phyloP scores from a whole-genome alignment of 345 rosid species.

The Populus pruinosa region DNA sequence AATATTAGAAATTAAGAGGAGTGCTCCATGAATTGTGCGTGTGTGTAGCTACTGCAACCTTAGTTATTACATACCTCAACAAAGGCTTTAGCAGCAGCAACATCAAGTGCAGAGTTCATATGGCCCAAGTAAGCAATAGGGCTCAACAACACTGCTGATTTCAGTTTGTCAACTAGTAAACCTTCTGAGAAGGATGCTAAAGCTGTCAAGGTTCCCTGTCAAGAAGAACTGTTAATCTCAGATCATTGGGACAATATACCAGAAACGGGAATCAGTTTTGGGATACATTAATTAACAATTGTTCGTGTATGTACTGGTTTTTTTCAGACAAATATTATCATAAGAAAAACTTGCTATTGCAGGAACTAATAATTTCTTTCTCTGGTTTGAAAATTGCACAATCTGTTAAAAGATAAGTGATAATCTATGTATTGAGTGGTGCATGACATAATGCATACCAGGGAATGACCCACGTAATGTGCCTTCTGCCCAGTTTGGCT shows the following conservation, averaged over 20 bases:
- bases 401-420: no score
- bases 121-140: slow-evolving; percentile 90
- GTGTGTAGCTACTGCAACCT: not conserved
- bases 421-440: no score
- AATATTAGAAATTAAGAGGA: not conserved
- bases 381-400: no score
- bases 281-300: no score
- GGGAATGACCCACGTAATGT: slow-evolving; percentile 86
- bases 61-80: slow-evolving; percentile 50
- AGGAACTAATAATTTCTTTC: no score
- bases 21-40: not conserved
- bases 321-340: not conserved
- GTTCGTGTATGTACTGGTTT: not conserved
- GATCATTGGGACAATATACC: no score
- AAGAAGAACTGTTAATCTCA: no score
- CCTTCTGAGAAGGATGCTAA: slow-evolving; percentile 81
- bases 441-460: slow-evolving; percentile 41
- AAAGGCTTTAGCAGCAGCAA: slow-evolving; percentile 58
- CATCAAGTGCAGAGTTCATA: slow-evolving; percentile 70
- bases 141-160: slow-evolving; percentile 71
- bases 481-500: slow-evolving; percentile 60
- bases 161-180: slow-evolving; percentile 49
- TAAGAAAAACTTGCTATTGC: no score
- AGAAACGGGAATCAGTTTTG: no score
- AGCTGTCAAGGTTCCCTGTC: slow-evolving; percentile 77